Percentiles rank a stretch among this genome's conserved stretches.
phyloP scores from a whole-genome alignment of 1,284 basidiomycete species.

The Sanghuangporus baumii region DNA sequence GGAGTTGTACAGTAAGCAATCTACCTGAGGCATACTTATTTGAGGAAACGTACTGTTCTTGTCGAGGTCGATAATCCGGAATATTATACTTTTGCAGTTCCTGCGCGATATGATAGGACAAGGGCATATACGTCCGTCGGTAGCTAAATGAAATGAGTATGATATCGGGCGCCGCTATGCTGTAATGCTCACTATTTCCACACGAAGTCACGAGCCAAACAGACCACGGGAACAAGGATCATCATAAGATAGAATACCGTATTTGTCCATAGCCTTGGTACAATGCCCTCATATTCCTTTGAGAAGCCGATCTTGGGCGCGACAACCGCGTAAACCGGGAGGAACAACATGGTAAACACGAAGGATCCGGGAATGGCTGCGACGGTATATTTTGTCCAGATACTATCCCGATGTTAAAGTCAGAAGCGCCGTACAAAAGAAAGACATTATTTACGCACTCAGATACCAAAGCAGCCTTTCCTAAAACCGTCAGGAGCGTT shows the following conservation, averaged over 20 bases:
- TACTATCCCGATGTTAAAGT: constrained; percentile 36
- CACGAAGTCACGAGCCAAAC: constrained; percentile 85
- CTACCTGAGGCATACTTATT: constrained; percentile 8
- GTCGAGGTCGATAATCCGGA: constrained; percentile 93
- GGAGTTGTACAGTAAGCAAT: constrained; percentile 9
- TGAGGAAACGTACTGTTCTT: constrained; percentile 76
- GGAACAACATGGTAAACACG: constrained; percentile 88
- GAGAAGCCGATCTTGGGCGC: constrained; percentile 89
- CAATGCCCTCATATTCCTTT: constrained; percentile 83
- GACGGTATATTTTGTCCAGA: constrained; percentile 99
- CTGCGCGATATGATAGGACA: constrained; percentile 95
- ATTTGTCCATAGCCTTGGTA: constrained; percentile 84
- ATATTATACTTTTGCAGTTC: constrained; percentile 97
- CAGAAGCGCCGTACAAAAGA: constrained; percentile 9
- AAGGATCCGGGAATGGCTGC: constrained; percentile 97
- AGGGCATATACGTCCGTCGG: constrained; percentile 84
- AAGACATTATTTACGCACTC: constrained; percentile 58
- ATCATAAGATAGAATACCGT: constrained; percentile 88
- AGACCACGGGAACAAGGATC: constrained; percentile 82
- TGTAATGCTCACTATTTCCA: constrained; percentile 83
- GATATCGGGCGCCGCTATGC: background rate
- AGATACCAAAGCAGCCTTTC: constrained; percentile 95
- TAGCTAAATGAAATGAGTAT: constrained; percentile 49
- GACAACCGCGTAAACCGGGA: constrained; percentile 87
- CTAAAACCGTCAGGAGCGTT: constrained; percentile 91